Evolutionary conservation across 129 eudicot genomes (phyloP).

Genomic region (Centella asiatica): DNA sequence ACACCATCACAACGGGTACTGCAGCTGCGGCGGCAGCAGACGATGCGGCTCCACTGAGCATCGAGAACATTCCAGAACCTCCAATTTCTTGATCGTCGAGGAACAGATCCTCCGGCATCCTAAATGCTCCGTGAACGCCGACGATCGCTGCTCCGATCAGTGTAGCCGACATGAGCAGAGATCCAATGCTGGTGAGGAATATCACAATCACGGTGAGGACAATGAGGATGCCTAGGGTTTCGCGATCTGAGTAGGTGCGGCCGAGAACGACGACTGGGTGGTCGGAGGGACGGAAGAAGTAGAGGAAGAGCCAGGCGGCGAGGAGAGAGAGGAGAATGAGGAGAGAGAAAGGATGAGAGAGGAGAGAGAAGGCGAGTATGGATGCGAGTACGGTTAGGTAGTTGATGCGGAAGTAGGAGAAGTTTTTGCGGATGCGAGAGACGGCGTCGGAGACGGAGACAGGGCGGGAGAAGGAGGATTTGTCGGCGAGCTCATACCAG

Average conservation of each 20-base stretch:
- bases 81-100: slow-evolving; percentile 59
- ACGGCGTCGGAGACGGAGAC: slow-evolving; percentile 59
- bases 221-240: slow-evolving; percentile 42
- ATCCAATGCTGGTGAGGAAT: slow-evolving; percentile 64
- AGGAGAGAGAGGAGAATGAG: slow-evolving; percentile 40
- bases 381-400: slow-evolving; percentile 47
- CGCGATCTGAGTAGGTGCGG: slow-evolving; percentile 58
- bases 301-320: slow-evolving; percentile 76
- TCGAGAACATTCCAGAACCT: slow-evolving; percentile 47
- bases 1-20: not conserved
- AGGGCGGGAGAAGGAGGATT: slow-evolving; percentile 65
- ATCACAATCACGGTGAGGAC: slow-evolving; percentile 34
- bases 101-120: slow-evolving; percentile 79
- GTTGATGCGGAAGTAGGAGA: slow-evolving; percentile 76
- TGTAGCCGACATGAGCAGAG: slow-evolving; percentile 55
- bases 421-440: slow-evolving; percentile 62
- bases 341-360: slow-evolving; percentile 67
- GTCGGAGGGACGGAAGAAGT: slow-evolving; percentile 66
- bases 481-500: slow-evolving; percentile 68
- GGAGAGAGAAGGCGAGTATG: slow-evolving; percentile 62
- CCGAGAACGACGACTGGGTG: slow-evolving; percentile 55
- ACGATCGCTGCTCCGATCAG: slow-evolving; percentile 55
- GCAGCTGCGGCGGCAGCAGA: slow-evolving; percentile 40
- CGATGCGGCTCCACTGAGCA: slow-evolving; percentile 38
- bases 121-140: slow-evolving; percentile 70